These are phyloP conservation scores for Trichosanthes cucumerina DNA, from an alignment of 306 rosid genomes.

Conservation along the genomic window DNA sequence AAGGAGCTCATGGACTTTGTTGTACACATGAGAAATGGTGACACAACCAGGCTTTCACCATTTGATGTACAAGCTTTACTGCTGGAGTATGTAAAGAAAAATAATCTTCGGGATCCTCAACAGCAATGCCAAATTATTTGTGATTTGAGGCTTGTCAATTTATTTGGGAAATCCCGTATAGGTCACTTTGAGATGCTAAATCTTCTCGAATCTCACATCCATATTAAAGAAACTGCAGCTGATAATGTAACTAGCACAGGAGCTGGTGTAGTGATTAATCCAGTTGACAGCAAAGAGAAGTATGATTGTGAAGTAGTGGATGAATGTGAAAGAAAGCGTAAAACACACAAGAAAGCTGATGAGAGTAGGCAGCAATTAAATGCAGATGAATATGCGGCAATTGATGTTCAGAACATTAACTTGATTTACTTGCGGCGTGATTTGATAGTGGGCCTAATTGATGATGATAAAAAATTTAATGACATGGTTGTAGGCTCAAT, in stretches of 20 bases:
- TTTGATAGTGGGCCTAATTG: conserved; percentile 51
- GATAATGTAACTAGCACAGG: conserved; percentile 26
- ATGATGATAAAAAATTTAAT: conserved; percentile 45
- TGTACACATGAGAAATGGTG: conserved; percentile 77
- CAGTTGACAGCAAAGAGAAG: conserved; percentile 37
- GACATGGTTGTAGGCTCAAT: conserved; percentile 78
- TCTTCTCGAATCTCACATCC: conserved; percentile 80
- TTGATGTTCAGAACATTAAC: conserved; percentile 70
- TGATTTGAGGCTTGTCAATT: conserved; percentile 56
- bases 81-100: conserved; percentile 59
- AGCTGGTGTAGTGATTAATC: conserved; percentile 30
- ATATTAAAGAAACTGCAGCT: conserved; percentile 32
- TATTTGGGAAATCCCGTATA: conserved; percentile 64
- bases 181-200: conserved; percentile 70
- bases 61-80: conserved; percentile 59
- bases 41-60: conserved; percentile 48
- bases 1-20: conserved; percentile 89
- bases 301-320: conserved; percentile 24
- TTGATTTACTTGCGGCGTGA: conserved; percentile 67
- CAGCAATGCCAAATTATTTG: conserved; percentile 63
- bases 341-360: conserved; percentile 32
- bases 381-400: conserved; percentile 62
- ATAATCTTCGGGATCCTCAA: conserved; percentile 73
- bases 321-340: conserved; percentile 45
- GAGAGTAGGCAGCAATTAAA: conserved; percentile 28